Evolutionary conservation across 305 asterid species (phyloP), one percentile per base, ranked within the genome.

Genomic region (Galium porrigens): DNA sequence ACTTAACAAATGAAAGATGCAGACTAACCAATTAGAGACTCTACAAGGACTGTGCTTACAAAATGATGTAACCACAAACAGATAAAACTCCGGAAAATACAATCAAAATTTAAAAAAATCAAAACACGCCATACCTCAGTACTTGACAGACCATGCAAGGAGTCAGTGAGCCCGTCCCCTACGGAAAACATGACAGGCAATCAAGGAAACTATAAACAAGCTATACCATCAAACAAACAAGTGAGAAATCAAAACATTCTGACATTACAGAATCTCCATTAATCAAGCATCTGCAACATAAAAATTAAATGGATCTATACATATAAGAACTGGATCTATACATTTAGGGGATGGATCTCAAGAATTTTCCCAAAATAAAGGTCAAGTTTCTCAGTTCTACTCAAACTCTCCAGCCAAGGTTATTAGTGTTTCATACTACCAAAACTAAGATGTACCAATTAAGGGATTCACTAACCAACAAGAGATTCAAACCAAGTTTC

Each of bases 121-220:
- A 30, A 30, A 66, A 29, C 46, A 1, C 17, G 60, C 9, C 17
- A 33, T 71, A 85, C 95, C 87, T 87, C 88, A 10, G 88, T 5
- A 74, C 96, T 83, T 41, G 95, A 72, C 75, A 90, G 79, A 44
- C 83, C 88, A 48, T 61, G 86, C 76, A 90, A 72, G 63, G 83
- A 70, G 79, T 90, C 96, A 2, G 95, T 87, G 58, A 87, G 96
- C 54, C 95, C 97, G 20, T 84, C 94, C 39, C 91, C 97, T 87
- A 80, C 67, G 73, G n/a, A 68, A 53, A 33, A 48, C n/a, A 63
- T 14, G 20, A 52, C 25, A 52, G 18, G 60, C 33, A 33, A 27
- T 4, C 70, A 69, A 51, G 69, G 54, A 65, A 56, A 17, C 62
- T 7, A 63, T 25, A 63, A 14, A 32, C 52, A 32, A 58, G 33